phyloP scores from a whole-genome alignment of 495 filamentous ascomycete species.

The Penicillium fimorum region DNA sequence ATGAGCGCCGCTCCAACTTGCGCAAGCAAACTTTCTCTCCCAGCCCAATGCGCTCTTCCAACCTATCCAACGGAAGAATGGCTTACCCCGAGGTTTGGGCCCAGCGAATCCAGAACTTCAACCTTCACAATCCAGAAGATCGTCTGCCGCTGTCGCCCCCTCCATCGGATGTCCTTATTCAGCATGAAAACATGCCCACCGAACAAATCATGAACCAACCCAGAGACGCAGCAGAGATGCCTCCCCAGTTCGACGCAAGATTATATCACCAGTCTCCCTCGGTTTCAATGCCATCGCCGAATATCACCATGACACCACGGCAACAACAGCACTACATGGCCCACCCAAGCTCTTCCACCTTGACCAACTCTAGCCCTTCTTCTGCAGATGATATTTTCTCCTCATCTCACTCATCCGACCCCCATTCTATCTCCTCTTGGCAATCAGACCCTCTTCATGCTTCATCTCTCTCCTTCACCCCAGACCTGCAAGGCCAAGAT shows the following conservation, averaged over 20 bases:
- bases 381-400: constrained; percentile 46
- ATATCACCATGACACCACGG: constrained; percentile 26
- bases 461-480: constrained; percentile 40
- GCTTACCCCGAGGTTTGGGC: constrained; percentile 44
- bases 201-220: constrained; percentile 26
- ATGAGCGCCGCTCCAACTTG: constrained; percentile 38
- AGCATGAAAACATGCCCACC: constrained; percentile 40
- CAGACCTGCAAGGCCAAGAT: constrained; percentile 42
- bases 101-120: constrained; percentile 44
- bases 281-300: constrained; percentile 42
- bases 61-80: constrained; percentile 42
- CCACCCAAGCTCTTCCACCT: constrained; percentile 31
- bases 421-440: constrained; percentile 47
- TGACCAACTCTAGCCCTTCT: constrained; percentile 43
- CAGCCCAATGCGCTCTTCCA: constrained; percentile 41
- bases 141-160: constrained; percentile 47
- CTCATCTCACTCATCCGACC: constrained; percentile 46
- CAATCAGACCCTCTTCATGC: constrained; percentile 43
- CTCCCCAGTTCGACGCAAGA: constrained; percentile 36
- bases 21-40: constrained; percentile 49
- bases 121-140: constrained; percentile 36
- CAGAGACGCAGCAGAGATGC: constrained; percentile 36
- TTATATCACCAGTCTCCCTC: constrained; percentile 41
- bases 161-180: constrained; percentile 41
- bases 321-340: constrained; percentile 42